Base-by-base conservation (phyloP, 306 rosid genomes). In the Vigna trinervia region DNA sequence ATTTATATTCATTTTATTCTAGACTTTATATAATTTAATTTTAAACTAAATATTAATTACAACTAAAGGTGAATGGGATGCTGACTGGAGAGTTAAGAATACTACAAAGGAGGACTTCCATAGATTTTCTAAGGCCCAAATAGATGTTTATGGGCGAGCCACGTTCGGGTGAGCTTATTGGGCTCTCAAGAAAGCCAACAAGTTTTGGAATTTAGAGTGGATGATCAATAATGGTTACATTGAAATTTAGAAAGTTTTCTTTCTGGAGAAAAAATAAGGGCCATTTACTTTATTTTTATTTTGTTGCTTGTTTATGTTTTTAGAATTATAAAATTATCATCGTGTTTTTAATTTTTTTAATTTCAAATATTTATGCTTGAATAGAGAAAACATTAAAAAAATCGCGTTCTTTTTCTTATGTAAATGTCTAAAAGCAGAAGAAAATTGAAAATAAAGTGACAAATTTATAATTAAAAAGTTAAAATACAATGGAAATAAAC, bases 131-230 rank as follows among this genome's bases (percentile, higher is more conserved):
- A 14, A 76, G n/a, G 94, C 96, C 57, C 91, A 89, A 56, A 34
- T 87, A 12, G 86, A 84, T 13, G 88, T 92, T 36, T 90, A 39
- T 65, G 87, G 85, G 17, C 63, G 73, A 80, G 91, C 94, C 6
- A 74, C 90, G 41, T 88, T 89, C 80, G 97, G 94, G 8, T 92
- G 97, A 94, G 87, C 96, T 78, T 90, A 90, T 1, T 92, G 96
- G 96, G 73, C 91, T 47, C 84, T 90, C 19, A 86, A 81, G 61
- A 90, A 90, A 36, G 92, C 83, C 9, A 82, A 86, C 14, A 80
- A 83, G 10, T 2, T 12, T 64, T 92, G 92, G 93, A 92, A 86
- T 82, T 70, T 92, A 8, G 80, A 92, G 68, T 92, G 97, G 96
- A 90, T 87, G 91, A 86, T 89, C 65, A 78, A 80, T 10, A 92